Base-by-base conservation (phyloP, 805 yeast species). In the Suhomyces kilbournensis region DNA sequence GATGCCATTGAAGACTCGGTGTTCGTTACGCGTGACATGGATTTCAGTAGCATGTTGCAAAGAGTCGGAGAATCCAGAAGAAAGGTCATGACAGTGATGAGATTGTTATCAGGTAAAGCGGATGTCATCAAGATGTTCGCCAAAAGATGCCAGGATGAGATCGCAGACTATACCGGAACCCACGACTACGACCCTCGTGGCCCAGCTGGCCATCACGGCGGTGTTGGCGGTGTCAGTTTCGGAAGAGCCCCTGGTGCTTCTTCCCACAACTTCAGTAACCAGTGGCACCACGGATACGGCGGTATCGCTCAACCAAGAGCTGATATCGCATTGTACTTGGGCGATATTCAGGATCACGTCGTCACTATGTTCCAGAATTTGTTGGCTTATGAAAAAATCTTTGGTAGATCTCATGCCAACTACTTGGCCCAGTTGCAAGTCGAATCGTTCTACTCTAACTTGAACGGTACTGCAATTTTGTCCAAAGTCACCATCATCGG, bases 191-290 rank as follows among this genome's bases (percentile, higher is more conserved):
- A 46, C 19, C 52, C 39, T 17, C n/a, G 15, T 19, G 47, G 47
- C 26, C 56, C 66, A 2, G 52, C 57, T 7, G 56, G 45, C n/a
- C 58, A 19, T 52, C 55, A 49, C 14, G 57, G 51, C 14, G 55
- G 53, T 10, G 49, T 49, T 5, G 55, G 55, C 9, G 75, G 75
- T 6, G 68, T 67, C 40, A 62, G 68, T 25, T 71, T 71, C 55
- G 76, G 74, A 4, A 74, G 72, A 3, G 64, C 60, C 7, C 72
- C 74, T 1, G 74, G 74, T 4, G 69, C 71, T 15, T 56, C 67
- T 50, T 40, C 47, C 28, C 25, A 39, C 23, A 42, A 32, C 22
- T 35, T 39, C 38, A 47, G 50, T 38, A 43, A 20, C 45, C 50
- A 51, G 12, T 48, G 51, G 54, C 54, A 52, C 28, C 42, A 44